Percentiles rank a stretch among this genome's conserved stretches.
Conservation (phyloP, 192 early-diverging fungal species). For the Glomus cerebriforme region DNA sequence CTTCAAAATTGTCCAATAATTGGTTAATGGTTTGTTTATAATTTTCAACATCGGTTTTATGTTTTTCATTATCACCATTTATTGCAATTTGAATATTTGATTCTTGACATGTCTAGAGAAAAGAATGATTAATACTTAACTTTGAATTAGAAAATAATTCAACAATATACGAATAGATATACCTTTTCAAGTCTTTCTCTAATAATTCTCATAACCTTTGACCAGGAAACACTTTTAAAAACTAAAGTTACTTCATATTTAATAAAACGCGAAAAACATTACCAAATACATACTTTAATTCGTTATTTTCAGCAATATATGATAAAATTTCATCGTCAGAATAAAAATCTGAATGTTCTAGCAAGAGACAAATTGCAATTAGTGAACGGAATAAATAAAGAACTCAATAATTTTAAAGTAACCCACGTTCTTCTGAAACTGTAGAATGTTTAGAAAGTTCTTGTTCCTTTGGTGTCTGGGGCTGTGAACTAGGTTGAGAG, state of each 20-base stretch:
- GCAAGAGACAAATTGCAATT: neutral
- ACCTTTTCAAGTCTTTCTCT: constrained; percentile 1
- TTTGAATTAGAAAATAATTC: neutral
- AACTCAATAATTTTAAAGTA: neutral
- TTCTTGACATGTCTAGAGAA: neutral
- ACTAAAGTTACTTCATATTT: neutral
- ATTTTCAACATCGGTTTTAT: neutral
- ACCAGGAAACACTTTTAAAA: constrained; percentile 1
- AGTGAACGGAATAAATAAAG: neutral
- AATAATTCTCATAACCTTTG: neutral
- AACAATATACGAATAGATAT: neutral
- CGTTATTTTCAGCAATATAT: neutral
- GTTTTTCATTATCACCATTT: neutral
- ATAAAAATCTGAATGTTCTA: neutral
- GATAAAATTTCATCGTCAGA: neutral
- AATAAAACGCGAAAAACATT: neutral
- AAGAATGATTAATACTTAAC: neutral
- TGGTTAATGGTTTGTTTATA: neutral
- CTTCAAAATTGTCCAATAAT: neutral
- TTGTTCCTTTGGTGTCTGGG: neutral
- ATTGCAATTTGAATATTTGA: neutral
- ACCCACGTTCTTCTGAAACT: neutral
- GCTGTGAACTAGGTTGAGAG: neutral
- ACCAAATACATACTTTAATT: neutral
- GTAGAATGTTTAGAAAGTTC: too few species aligned